Evolutionary conservation across 495 filamentous ascomycete genomes (phyloP).

Genomic region (Cladorrhinum samala): DNA sequence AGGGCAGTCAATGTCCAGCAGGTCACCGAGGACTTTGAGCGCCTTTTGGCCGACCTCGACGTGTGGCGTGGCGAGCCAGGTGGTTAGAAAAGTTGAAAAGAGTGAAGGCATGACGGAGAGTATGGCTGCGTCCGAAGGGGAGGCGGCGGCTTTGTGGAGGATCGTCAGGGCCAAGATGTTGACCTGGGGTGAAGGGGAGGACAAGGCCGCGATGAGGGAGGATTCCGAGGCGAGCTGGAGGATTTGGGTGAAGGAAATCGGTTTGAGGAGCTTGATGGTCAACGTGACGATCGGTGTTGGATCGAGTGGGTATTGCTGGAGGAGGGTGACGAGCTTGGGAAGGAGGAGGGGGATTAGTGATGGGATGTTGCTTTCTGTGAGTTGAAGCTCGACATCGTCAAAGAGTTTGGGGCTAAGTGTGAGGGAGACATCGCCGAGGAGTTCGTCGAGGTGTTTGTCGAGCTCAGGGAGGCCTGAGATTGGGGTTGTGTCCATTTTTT

Average conservation of each 20-base stretch:
- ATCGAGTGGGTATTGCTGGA: conserved; percentile 45
- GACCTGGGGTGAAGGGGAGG: conserved; percentile 55
- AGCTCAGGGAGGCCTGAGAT: conserved; percentile 44
- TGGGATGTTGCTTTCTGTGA: conserved; percentile 44
- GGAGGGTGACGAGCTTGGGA: conserved; percentile 41
- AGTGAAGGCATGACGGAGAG: conserved; percentile 60
- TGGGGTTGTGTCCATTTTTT: conserved; percentile 28
- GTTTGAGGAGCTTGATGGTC: conserved; percentile 48
- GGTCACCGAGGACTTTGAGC: conserved; percentile 55
- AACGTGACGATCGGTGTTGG: conserved; percentile 45
- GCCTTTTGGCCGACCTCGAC: conserved; percentile 71
- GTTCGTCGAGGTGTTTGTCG: conserved; percentile 42
- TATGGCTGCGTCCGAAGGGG: conserved; percentile 58
- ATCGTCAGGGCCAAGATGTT: conserved; percentile 66
- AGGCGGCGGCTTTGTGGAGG: conserved; percentile 61
- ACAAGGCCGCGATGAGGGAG: conserved; percentile 49
- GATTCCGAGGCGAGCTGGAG: conserved; percentile 48
- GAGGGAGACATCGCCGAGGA: conserved; percentile 33
- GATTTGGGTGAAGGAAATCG: conserved; percentile 45
- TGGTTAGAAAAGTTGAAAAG: conserved; percentile 53
- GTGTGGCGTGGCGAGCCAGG: conserved; percentile 67
- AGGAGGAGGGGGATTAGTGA: conserved; percentile 44
- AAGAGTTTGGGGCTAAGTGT: conserved; percentile 42
- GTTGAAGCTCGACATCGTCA: conserved; percentile 49
- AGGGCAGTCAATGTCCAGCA: conserved; percentile 63